Percentiles rank a stretch among this genome's conserved stretches.
Evolutionary conservation across 805 yeast species (phyloP).

Genomic region (Kodamaea nitidulidarum): DNA sequence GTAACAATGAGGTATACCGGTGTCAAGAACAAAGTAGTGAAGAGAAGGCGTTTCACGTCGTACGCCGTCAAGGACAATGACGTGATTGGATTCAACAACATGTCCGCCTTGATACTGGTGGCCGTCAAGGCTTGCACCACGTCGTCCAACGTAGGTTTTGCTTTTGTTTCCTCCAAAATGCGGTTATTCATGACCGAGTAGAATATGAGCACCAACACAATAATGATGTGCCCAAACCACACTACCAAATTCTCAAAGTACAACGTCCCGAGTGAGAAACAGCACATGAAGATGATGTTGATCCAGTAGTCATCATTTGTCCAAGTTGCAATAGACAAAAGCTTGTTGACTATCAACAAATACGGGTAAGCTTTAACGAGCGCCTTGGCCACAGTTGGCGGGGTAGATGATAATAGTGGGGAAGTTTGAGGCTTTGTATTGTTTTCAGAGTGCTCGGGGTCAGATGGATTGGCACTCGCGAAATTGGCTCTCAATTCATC

Average conservation of each 20-base stretch:
- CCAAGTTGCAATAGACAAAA: constrained; percentile 81
- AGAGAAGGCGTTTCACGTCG: constrained; percentile 74
- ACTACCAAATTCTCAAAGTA: constrained; percentile 74
- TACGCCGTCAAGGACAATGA: constrained; percentile 66
- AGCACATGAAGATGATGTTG: constrained; percentile 56
- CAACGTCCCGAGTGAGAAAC: constrained; percentile 56
- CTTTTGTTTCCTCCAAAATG: constrained; percentile 55
- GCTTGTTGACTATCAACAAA: constrained; percentile 64
- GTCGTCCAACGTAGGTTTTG: constrained; percentile 81
- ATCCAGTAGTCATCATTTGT: constrained; percentile 81
- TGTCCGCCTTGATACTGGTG: constrained; percentile 70
- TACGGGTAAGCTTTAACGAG: constrained; percentile 83
- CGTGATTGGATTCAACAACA: constrained; percentile 77
- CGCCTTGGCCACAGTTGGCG: constrained; percentile 84
- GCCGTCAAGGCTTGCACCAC: constrained; percentile 73
- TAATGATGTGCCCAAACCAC: constrained; percentile 77
- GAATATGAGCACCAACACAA: constrained; percentile 56
- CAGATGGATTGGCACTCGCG: constrained; percentile 7
- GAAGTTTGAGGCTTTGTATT: constrained; percentile 51
- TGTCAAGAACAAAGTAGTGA: constrained; percentile 80
- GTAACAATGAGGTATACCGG: constrained; percentile 77
- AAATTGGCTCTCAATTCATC: constrained; percentile 13
- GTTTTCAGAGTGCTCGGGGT: neutral
- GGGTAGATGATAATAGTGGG: constrained; percentile 83
- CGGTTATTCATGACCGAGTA: constrained; percentile 56